Evolutionary conservation across 257 asterid species (phyloP), one percentile per base, ranked within the genome.

Genomic region (Prunella vulgaris): DNA sequence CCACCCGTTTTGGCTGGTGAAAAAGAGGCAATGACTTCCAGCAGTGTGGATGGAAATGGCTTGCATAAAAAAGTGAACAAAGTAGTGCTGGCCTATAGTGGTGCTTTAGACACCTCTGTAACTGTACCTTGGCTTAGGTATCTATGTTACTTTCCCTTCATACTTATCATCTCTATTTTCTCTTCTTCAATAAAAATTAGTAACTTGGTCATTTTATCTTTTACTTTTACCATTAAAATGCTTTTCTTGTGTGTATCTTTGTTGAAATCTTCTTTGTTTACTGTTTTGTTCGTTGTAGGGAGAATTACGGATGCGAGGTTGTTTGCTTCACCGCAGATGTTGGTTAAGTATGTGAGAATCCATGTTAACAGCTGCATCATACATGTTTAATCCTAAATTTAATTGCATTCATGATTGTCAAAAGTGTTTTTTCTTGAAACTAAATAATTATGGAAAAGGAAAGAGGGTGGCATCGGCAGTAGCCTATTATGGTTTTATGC

Each of bases 51-150:
- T 44, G 94, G 81, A n/a, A n/a, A n/a, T n/a, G n/a, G n/a, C n/a
- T n/a, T n/a, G 62, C 78, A 73, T 42, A 86, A 87, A 67, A 88
- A 88, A 49, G 70, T 93, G 88, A 84, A 88, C 66, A 93, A 90
- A 83, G 99, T 93, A 61, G 98, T 90, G 61, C 75, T 93, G 79
- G 97, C 99, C 40, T 93, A 93, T 56, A 93, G 97, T 72, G 97
- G 99, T 51, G 99, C 97, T 64, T 79, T 93, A 69, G 99, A 93
- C 72, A 93, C 99, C 71, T 93, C 99, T 64, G 99, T 93, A 22
- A 93, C 90, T 77, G 99, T 93, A 46, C 99, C 97, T 64, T 93
- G 99, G 99, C 88, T 90, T 38, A 91, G 97, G 97, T 90, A 71
- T 69, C 59, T 18, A 1, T 30, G 30, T 28, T 28, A 28, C 33